These are phyloP conservation scores for Extremus antarcticus DNA, from an alignment of 495 filamentous ascomycete species.

Conservation along the genomic window DNA sequence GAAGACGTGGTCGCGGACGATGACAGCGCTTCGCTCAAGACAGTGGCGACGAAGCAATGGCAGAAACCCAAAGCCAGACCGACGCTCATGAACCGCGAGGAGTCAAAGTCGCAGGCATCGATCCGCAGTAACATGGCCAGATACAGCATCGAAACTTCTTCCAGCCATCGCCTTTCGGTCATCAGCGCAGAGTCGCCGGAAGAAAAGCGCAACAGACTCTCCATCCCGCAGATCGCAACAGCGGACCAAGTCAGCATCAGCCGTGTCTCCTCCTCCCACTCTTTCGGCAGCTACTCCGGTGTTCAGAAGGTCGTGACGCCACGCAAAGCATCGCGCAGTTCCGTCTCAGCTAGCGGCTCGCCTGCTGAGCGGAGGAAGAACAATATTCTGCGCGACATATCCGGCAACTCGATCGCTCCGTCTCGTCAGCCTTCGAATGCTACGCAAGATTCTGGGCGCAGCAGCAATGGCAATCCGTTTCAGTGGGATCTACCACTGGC, in stretches of 20 bases:
- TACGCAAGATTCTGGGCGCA: slow-evolving; percentile 12
- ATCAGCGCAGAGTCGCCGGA: slow-evolving; percentile 5
- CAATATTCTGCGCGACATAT: slow-evolving; percentile 15
- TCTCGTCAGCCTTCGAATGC: slow-evolving; percentile 13
- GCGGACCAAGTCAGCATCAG: slow-evolving; percentile 16
- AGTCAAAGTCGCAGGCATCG: slow-evolving; percentile 2
- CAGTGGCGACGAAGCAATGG: slow-evolving; percentile 7
- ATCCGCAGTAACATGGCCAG: slow-evolving; percentile 14
- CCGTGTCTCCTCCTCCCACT: slow-evolving; percentile 12
- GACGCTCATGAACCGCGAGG: not conserved
- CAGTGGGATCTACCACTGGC: slow-evolving; percentile 18
- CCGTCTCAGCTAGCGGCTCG: slow-evolving; percentile 16
- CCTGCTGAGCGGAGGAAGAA: slow-evolving; percentile 18
- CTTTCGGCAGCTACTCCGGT: not conserved
- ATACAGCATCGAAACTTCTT: slow-evolving; percentile 5
- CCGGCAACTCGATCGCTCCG: slow-evolving; percentile 10
- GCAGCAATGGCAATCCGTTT: slow-evolving; percentile 22
- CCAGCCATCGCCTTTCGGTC: slow-evolving; percentile 2
- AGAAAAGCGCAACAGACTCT: slow-evolving; percentile 9
- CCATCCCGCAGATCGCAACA: slow-evolving; percentile 8
- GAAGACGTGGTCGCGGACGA: slow-evolving; percentile 9
- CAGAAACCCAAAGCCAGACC: slow-evolving; percentile 3
- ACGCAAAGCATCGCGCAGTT: slow-evolving; percentile 3
- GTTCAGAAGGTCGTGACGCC: slow-evolving; percentile 10
- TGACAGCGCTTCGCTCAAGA: slow-evolving; percentile 10